Evolutionary conservation across 768 basidiomycete genomes (phyloP).

Genomic region (Austroboletus festivus): DNA sequence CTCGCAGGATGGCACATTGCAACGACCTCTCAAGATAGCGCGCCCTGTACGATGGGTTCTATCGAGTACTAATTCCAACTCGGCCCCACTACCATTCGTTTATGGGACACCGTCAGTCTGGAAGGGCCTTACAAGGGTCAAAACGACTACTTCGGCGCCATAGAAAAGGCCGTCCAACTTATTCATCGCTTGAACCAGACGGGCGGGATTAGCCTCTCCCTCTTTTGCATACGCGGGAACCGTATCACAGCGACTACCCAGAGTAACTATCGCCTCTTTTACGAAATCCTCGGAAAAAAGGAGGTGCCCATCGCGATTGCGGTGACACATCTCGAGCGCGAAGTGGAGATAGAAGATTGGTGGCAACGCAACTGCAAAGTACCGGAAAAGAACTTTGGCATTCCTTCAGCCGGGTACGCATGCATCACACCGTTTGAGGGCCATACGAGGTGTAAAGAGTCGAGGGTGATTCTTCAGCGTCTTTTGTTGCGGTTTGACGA

Average conservation of each 20-base stretch:
- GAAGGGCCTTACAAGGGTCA: slow-evolving; percentile 25
- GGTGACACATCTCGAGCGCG: slow-evolving; percentile 39
- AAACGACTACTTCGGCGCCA: slow-evolving; percentile 22
- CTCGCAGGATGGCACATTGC: slow-evolving; percentile 27
- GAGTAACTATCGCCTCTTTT: slow-evolving; percentile 25
- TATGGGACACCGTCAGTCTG: slow-evolving; percentile 36
- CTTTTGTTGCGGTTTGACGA: slow-evolving; percentile 20
- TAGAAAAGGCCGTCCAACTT: slow-evolving; percentile 32
- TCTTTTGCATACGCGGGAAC: slow-evolving; percentile 40
- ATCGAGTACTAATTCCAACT: slow-evolving; percentile 28
- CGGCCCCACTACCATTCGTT: slow-evolving; percentile 18
- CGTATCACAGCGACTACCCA: slow-evolving; percentile 29
- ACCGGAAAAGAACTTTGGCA: slow-evolving; percentile 12
- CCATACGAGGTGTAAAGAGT: slow-evolving; percentile 29
- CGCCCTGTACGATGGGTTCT: slow-evolving; percentile 34
- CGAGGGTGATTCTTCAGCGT: slow-evolving; percentile 23
- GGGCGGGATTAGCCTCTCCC: slow-evolving; percentile 39
- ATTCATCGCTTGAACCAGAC: slow-evolving; percentile 28
- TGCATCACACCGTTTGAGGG: slow-evolving; percentile 29
- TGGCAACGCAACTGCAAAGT: slow-evolving; percentile 25
- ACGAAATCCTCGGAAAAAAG: slow-evolving; percentile 27
- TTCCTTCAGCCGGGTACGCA: slow-evolving; percentile 25
- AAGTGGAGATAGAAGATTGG: slow-evolving; percentile 33
- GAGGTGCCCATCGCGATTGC: slow-evolving; percentile 39
- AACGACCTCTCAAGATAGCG: slow-evolving; percentile 20